Evolutionary conservation across 2,329 filamentous ascomycete species (phyloP), one percentile per base, ranked within the genome.

Genomic region (Lasiodiplodia gonubiensis): DNA sequence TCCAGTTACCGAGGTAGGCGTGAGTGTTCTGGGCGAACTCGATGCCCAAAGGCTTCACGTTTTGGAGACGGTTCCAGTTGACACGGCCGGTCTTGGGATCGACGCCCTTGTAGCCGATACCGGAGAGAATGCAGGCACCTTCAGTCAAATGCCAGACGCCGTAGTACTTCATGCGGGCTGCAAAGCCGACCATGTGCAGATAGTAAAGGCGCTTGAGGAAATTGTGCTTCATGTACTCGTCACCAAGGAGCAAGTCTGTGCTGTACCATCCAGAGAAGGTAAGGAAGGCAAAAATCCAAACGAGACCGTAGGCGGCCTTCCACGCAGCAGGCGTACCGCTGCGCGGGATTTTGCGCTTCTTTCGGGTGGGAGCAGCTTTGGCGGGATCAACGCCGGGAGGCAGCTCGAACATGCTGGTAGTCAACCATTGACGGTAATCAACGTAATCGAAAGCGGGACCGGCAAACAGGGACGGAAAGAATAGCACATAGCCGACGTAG

Each of bases 361-460:
- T 95, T 57, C 93, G 88, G 0, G 93, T 97, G 0, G 90, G 90
- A 5, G 95, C 92, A 67, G 90, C 92, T 80, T 94, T 96, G 30
- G 90, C 85, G 0, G 93, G 92, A 72, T 97, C 93, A n/a, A 91
- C 86, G 12, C 89, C 90, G 1, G 90, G 85, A 1, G 93, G 92
- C 1, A 96, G 84, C 39, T 97, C 91, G 77, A 99, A 99, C 90
- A 99, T 97, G 71, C 90, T 91, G 2, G 93, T 97, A 73, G 96
- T 93, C 70, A 99, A 90, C 91, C 94, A 99, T 63, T 90, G 89
- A 65, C 88, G 89, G 80, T 98, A 99, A 76, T 99, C 94, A 69
- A 90, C 90, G 76, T 91, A 99, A 78, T 99, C 96, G 76, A 98
- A 98, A 0, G 95, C 91, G 0, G 95, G 95, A 0, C 96, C 95